Evolutionary conservation across 2,329 filamentous ascomycete species (phyloP).

Genomic region (Paecilomyces sp.): DNA sequence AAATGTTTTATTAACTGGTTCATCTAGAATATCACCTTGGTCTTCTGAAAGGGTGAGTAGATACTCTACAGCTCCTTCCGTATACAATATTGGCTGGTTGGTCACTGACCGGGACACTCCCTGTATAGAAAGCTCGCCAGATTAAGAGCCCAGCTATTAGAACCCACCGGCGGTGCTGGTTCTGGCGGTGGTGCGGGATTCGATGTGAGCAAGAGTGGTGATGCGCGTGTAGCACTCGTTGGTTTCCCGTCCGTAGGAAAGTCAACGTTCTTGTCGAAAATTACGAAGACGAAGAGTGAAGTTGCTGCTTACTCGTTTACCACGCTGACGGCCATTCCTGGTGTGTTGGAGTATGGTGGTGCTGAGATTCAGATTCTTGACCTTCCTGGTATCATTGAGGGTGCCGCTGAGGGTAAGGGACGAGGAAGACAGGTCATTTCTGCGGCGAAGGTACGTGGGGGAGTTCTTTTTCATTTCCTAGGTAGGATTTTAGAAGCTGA

Average conservation of each 20-base stretch:
- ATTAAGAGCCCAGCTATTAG: conserved; percentile 85
- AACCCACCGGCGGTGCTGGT: conserved; percentile 74
- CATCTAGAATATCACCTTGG: conserved; percentile 89
- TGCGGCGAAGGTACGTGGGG: conserved; percentile 65
- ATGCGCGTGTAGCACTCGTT: conserved; percentile 92
- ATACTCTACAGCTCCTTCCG: background rate
- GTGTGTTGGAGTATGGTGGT: conserved; percentile 93
- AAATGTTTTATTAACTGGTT: conserved; percentile 26
- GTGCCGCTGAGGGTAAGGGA: conserved; percentile 90
- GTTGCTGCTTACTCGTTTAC: conserved; percentile 97
- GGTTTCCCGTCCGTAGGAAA: conserved; percentile 99
- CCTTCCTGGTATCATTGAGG: conserved; percentile 96
- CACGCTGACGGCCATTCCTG: conserved; percentile 92
- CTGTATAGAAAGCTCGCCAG: conserved; percentile 82
- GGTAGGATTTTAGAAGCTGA: background rate
- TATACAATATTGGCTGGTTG: background rate
- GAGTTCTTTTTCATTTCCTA: background rate
- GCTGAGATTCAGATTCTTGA: conserved; percentile 98
- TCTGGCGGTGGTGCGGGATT: conserved; percentile 73
- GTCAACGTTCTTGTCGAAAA: conserved; percentile 97
- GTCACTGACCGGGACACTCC: conserved; percentile 12
- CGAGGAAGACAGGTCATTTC: conserved; percentile 94
- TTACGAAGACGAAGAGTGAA: conserved; percentile 95
- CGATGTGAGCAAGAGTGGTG: conserved; percentile 90
- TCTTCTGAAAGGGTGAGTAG: conserved; percentile 80